Base-by-base conservation (phyloP, 352 stramenopile species). In the Blastocystis sp. region DNA sequence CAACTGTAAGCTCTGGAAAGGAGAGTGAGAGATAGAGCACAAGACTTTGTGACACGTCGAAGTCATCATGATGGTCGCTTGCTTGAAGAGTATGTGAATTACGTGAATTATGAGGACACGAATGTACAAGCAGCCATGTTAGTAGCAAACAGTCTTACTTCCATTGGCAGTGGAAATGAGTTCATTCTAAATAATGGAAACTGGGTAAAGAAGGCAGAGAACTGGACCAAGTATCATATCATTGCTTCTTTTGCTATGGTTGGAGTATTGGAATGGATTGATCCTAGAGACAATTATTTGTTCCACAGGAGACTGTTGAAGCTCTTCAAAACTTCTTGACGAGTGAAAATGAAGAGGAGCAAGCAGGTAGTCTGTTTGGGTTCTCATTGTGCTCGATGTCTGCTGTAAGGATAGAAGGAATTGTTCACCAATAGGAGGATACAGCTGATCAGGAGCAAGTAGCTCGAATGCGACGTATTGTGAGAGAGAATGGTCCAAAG, bases 161-260 rank as follows among this genome's bases (percentile, higher is more conserved):
- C 98, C 90, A 90, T 93, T 39, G 96, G 97, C n/a, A 99, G 96
- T 35, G 98, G 95, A 14, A 95, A 95, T 80, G 96, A 99, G 90
- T 90, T 91, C 12, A 99, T 99, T 89, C 89, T 99, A 87, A 94
- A 99, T 87, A 97, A 99, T 91, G 92, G 98, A 16, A 96, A 98
- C 85, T 99, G 96, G 96, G 94, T 99, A 86, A 96, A 95, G 32
- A 97, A 98, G 88, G 96, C 96, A 9, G 96, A 93, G 71, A 98
- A 98, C 91, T 99, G 97, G 96, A 95, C 96, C 69, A 98, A 99
- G 91, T 99, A 99, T 88, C 98, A 94, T 6, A 95, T 96, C 27
- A 98, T 95, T 5, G 95, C 95, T 21, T 97, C 93, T 81, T 92
- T 99, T n/a, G 97, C 96, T 78, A 95, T 99, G 46, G 93, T 99